Base-by-base conservation (phyloP, 2,329 filamentous ascomycete species). In the Paecilomyces sp. region DNA sequence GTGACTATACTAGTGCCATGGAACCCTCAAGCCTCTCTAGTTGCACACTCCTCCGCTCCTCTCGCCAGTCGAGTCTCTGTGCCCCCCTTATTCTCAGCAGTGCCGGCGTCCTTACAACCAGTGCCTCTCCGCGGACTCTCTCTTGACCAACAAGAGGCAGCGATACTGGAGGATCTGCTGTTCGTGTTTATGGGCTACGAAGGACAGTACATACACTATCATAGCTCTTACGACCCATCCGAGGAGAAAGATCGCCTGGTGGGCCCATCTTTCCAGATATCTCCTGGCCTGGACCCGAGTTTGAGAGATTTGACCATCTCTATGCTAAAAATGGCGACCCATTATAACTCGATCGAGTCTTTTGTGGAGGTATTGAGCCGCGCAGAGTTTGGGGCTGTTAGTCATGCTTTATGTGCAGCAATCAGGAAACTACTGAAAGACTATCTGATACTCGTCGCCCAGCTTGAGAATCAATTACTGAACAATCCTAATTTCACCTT, bases 101-200 rank as follows among this genome's bases (percentile, higher is more conserved):
- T 90, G 31, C 92, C 92, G 1, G 77, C 84, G 56, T 78, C 83
- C 7, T 80, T 92, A 55, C 87, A 90, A 52, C 89, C 90, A 1
- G 79, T 79, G 55, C 81, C 88, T 6, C 80, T 97, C 15, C 80
- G 83, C 59, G 85, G 90, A 60, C 77, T 97, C 61, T 86, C 87
- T 0, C 78, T 95, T 30, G 89, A 95, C 64, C 84, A 85, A 2
- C 94, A 99, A 74, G 94, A 99, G 76, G 85, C 87, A 25, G 89
- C 86, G 8, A 88, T 99, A 54, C 81, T 97, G 52, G 92, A 97
- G 66, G 94, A 99, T 68, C 77, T 99, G 15, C 77, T 97, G 36
- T 97, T 93, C 71, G 92, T 96, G 4, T 95, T 97, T 68, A 97
- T 99, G 92, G 94, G 94, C 25, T 96, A 92, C 64, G 94, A 99